Percentiles rank a stretch among this genome's conserved stretches.
Evolutionary conservation across 2,329 filamentous ascomycete species (phyloP).

Genomic region (Monilinia polystroma): DNA sequence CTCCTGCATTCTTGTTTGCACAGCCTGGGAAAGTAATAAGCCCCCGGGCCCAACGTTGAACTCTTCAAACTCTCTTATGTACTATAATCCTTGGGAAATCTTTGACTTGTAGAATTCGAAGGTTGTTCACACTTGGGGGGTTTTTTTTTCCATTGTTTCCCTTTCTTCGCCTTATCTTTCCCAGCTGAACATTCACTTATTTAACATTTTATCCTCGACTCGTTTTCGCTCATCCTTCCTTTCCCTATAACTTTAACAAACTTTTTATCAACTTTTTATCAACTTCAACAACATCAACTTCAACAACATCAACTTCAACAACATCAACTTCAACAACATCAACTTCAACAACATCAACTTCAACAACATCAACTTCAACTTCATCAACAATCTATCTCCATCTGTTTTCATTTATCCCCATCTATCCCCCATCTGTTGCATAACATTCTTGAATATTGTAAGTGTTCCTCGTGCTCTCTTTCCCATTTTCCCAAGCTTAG

Average conservation of each 20-base stretch:
- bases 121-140: background rate
- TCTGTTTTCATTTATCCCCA: too few relatives aligned
- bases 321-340: constrained; percentile 11
- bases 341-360: constrained; percentile 13
- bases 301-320: too few relatives aligned
- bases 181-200: background rate
- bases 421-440: too few relatives aligned
- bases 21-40: background rate
- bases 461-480: background rate
- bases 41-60: background rate
- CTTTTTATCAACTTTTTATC: too few relatives aligned
- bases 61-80: too few relatives aligned
- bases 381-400: background rate
- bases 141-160: background rate
- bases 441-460: background rate
- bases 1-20: too few relatives aligned
- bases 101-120: background rate
- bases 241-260: too few relatives aligned
- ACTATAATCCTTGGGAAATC: too few relatives aligned
- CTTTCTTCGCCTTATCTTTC: background rate
- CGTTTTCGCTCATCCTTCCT: background rate
- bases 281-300: too few relatives aligned
- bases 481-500: background rate
- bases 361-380: constrained; percentile 2
- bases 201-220: constrained; percentile 2